These are phyloP conservation scores for Eucalyptus fibrosa DNA, from an alignment of 345 rosid species.

Conservation along the genomic window DNA sequence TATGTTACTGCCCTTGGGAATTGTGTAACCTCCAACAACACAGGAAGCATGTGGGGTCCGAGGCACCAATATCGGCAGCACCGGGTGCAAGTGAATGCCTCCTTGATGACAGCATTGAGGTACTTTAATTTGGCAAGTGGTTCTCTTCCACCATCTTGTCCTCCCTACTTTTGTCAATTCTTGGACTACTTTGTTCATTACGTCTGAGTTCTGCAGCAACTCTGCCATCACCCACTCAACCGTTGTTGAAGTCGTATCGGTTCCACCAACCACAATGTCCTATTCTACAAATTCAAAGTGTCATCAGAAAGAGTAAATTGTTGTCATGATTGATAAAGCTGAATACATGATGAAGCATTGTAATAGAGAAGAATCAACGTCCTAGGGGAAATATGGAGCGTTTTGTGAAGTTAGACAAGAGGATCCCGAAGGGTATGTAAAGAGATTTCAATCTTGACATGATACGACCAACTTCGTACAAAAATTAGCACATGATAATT, in stretches of 20 bases:
- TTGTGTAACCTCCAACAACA: too few species aligned
- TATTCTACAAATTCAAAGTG: background rate
- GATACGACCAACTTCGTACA: background rate
- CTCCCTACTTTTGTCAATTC: background rate
- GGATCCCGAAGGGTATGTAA: background rate
- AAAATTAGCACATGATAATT: background rate
- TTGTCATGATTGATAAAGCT: background rate
- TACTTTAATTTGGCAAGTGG: background rate
- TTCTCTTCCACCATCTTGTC: background rate
- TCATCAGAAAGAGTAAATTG: background rate
- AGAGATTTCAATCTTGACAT: background rate
- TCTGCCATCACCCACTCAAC: constrained; percentile 37
- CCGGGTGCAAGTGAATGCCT: background rate
- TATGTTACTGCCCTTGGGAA: too few species aligned
- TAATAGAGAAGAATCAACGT: too few species aligned
- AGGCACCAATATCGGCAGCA: too few species aligned
- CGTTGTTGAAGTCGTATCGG: constrained; percentile 18
- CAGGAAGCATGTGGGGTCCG: too few species aligned
- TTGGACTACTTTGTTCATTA: background rate
- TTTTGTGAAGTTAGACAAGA: too few species aligned
- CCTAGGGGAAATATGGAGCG: too few species aligned
- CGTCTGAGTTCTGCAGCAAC: constrained; percentile 11
- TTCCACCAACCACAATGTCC: background rate
- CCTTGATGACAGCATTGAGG: background rate
- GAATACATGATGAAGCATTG: too few species aligned